Evolutionary conservation across 1,284 basidiomycete species (phyloP).

Genomic region (Microbotryum violaceum): DNA sequence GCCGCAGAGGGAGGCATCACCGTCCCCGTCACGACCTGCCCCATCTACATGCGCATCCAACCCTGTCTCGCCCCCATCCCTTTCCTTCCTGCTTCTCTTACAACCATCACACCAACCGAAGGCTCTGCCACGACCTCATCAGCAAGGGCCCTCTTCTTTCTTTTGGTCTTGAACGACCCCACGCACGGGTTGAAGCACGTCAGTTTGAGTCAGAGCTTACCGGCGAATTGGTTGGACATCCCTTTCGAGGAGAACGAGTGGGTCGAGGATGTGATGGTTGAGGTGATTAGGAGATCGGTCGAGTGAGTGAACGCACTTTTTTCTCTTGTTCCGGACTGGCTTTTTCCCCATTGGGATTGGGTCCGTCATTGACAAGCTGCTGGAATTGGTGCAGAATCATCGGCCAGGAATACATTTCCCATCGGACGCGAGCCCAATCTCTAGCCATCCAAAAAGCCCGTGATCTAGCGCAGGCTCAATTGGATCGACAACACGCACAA

Average conservation of each 20-base stretch:
- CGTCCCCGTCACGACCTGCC: slow-evolving; percentile 73
- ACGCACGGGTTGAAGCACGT: slow-evolving; percentile 65
- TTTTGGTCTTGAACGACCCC: slow-evolving; percentile 74
- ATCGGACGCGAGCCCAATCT: slow-evolving; percentile 60
- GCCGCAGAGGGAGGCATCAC: slow-evolving; percentile 37
- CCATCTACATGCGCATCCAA: slow-evolving; percentile 89
- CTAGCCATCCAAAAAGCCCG: slow-evolving; percentile 20
- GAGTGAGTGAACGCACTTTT: slow-evolving; percentile 7
- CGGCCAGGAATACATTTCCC: slow-evolving; percentile 69
- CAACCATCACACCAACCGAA: slow-evolving; percentile 19
- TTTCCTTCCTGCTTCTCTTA: slow-evolving; percentile 36
- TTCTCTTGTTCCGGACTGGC: background rate
- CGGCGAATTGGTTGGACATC: slow-evolving; percentile 69
- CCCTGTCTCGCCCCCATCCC: slow-evolving; percentile 63
- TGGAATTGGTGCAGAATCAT: slow-evolving; percentile 43
- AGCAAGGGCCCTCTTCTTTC: slow-evolving; percentile 62
- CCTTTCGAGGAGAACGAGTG: slow-evolving; percentile 83
- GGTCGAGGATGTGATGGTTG: slow-evolving; percentile 88
- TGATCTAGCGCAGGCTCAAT: slow-evolving; percentile 13
- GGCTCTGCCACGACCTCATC: slow-evolving; percentile 67
- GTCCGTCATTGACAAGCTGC: too few species aligned
- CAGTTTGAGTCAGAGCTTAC: slow-evolving; percentile 71
- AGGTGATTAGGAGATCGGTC: slow-evolving; percentile 67
- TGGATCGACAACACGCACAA: slow-evolving; percentile 5
- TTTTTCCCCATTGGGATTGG: too few species aligned